A percentile compares a stretch with the other conserved stretches of the same genome.
Conservation (phyloP, 1,284 basidiomycete species). For the Anthracocystis panici-leucophaei region DNA sequence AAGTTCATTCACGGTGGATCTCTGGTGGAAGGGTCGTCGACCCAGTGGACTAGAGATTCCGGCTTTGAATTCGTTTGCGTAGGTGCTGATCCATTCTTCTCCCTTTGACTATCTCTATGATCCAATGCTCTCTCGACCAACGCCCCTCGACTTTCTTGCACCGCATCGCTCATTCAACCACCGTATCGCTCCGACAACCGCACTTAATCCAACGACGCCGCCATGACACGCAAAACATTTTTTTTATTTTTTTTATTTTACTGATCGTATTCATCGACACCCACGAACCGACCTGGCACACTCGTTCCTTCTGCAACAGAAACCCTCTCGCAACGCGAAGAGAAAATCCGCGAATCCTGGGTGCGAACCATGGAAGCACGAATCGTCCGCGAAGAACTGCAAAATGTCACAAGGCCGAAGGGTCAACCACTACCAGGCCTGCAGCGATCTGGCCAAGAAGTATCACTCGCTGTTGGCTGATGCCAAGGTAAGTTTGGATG, state of each 20-base stretch:
- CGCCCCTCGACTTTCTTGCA: too few species aligned
- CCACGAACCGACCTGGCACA: background rate
- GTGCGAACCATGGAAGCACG: slow-evolving; percentile 92
- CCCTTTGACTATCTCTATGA: too few species aligned
- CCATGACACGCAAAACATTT: too few species aligned
- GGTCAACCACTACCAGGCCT: slow-evolving; percentile 78
- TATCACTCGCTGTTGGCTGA: slow-evolving; percentile 85
- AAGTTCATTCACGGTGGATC: slow-evolving; percentile 2
- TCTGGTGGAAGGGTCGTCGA: background rate
- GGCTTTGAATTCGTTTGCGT: too few species aligned
- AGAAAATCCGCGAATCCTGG: slow-evolving; percentile 90
- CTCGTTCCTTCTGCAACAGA: slow-evolving; percentile 8
- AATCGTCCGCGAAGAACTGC: slow-evolving; percentile 87
- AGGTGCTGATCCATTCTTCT: too few species aligned
- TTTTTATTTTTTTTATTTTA: too few species aligned
- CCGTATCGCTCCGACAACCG: too few species aligned
- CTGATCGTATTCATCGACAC: background rate
- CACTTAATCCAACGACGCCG: too few species aligned
- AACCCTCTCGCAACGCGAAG: slow-evolving; percentile 75
- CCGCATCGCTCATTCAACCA: too few species aligned
- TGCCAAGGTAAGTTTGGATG: slow-evolving; percentile 82
- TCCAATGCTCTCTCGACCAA: too few species aligned
- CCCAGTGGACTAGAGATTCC: too few species aligned
- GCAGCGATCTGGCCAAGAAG: slow-evolving; percentile 85
- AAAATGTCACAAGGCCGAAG: slow-evolving; percentile 92